Percentiles rank a stretch among this genome's conserved stretches.
These are phyloP conservation scores for Fusarium bulbicola DNA, from an alignment of 2,329 filamentous ascomycete genomes.

Conservation along the genomic window DNA sequence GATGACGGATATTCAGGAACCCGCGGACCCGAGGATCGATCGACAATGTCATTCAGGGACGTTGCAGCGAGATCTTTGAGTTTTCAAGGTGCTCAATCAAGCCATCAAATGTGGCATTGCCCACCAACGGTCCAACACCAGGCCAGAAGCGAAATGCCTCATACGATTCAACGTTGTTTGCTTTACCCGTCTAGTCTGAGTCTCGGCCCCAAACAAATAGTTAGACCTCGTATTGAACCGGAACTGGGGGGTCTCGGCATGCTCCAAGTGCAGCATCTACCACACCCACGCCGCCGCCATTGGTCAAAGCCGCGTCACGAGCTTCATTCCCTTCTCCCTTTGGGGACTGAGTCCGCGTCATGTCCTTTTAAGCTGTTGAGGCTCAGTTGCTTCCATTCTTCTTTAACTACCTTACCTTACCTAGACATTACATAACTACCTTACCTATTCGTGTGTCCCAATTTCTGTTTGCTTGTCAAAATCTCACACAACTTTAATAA, in stretches of 20 bases:
- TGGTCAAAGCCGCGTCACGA: slow-evolving; percentile 35
- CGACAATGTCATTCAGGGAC: slow-evolving; percentile 17
- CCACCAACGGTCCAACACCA: not conserved
- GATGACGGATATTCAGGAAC: slow-evolving; percentile 1
- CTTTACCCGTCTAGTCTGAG: slow-evolving; percentile 4
- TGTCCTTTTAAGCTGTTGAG: slow-evolving; percentile 4
- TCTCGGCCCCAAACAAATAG: not conserved
- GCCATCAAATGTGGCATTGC: not conserved
- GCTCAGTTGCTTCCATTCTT: slow-evolving; percentile 13
- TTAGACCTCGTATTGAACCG: slow-evolving; percentile 25
- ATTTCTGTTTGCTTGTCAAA: not conserved
- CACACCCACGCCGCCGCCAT: slow-evolving; percentile 19
- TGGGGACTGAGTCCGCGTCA: slow-evolving; percentile 33
- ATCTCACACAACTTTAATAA: not conserved
- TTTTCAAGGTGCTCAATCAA: slow-evolving; percentile 9
- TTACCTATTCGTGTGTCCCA: not conserved
- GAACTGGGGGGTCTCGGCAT: slow-evolving; percentile 31
- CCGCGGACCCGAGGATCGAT: not conserved
- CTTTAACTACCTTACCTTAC: not conserved
- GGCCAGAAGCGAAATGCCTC: slow-evolving; percentile 10
- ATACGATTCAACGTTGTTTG: slow-evolving; percentile 2
- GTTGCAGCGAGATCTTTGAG: slow-evolving; percentile 14
- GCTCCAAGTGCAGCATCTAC: slow-evolving; percentile 29
- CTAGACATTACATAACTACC: slow-evolving; percentile 14
- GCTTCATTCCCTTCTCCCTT: slow-evolving; percentile 23